These are phyloP conservation scores for Aspergillus fructus DNA, from an alignment of 2,329 filamentous ascomycete genomes.

Conservation along the genomic window DNA sequence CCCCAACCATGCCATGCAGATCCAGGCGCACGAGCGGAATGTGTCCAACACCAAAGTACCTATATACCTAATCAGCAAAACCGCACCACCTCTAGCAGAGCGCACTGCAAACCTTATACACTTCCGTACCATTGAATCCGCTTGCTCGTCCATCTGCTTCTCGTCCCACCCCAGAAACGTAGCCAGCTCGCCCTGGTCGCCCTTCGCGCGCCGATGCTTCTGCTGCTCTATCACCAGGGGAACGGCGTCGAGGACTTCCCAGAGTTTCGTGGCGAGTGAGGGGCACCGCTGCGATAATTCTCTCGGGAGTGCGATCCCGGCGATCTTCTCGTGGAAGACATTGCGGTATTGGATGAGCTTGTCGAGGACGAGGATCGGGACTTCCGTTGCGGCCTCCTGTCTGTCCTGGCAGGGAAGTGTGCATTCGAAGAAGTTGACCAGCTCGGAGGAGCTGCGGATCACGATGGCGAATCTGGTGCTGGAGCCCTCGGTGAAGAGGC, in stretches of 20 bases:
- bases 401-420: slow-evolving; percentile 38
- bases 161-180: slow-evolving; percentile 44
- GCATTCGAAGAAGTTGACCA: slow-evolving; percentile 66
- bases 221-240: background rate
- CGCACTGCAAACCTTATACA: slow-evolving; percentile 55
- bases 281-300: background rate
- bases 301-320: background rate
- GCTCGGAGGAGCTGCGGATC: slow-evolving; percentile 69
- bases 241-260: background rate
- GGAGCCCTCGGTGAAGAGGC: background rate
- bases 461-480: background rate
- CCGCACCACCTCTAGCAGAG: slow-evolving; percentile 26
- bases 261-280: background rate
- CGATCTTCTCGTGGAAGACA: background rate
- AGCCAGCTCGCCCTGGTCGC: slow-evolving; percentile 14
- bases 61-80: slow-evolving; percentile 25
- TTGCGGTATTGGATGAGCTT: background rate
- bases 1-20: slow-evolving; percentile 64
- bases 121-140: slow-evolving; percentile 74
- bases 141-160: slow-evolving; percentile 69
- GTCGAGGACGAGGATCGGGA: background rate
- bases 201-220: background rate
- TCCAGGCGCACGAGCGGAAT: slow-evolving; percentile 64
- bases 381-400: slow-evolving; percentile 27
- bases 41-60: slow-evolving; percentile 69